phyloP scores from a whole-genome alignment of 192 early-diverging fungal species.

The Martensiomyces pterosporus region DNA sequence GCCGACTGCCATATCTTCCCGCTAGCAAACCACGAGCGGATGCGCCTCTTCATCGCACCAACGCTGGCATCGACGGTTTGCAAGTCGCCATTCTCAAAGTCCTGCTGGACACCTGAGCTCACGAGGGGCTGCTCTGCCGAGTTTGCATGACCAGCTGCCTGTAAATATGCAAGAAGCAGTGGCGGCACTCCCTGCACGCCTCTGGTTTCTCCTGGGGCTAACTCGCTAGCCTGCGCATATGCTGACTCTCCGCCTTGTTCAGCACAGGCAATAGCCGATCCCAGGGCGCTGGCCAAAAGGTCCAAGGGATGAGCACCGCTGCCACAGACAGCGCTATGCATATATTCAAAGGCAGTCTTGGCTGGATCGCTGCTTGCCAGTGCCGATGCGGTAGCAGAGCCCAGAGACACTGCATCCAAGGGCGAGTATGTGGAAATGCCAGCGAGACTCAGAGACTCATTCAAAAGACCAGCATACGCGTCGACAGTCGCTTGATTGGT shows the following conservation, averaged over 20 bases:
- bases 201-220: not conserved
- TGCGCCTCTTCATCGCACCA: conserved; percentile 24
- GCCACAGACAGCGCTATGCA: no score
- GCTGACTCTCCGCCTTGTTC: conserved; percentile 9
- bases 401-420: no score
- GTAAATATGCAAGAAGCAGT: conserved; percentile 1
- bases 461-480: conserved; percentile 15
- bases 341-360: no score
- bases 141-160: not conserved
- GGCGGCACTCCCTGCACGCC: not conserved
- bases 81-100: conserved; percentile 28
- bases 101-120: conserved; percentile 27
- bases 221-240: not conserved
- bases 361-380: no score
- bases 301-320: no score
- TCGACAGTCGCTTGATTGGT: not conserved
- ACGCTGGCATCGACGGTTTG: conserved; percentile 21
- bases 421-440: no score
- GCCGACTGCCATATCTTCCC: conserved; percentile 32
- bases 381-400: no score
- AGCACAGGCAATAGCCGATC: conserved; percentile 11
- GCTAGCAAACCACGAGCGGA: conserved; percentile 27
- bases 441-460: conserved; percentile 20
- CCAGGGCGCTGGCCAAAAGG: conserved; percentile 9
- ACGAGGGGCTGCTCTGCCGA: conserved; percentile 4